phyloP scores from a whole-genome alignment of 2,329 filamentous ascomycete genomes.

The Phialophora chinensis region DNA sequence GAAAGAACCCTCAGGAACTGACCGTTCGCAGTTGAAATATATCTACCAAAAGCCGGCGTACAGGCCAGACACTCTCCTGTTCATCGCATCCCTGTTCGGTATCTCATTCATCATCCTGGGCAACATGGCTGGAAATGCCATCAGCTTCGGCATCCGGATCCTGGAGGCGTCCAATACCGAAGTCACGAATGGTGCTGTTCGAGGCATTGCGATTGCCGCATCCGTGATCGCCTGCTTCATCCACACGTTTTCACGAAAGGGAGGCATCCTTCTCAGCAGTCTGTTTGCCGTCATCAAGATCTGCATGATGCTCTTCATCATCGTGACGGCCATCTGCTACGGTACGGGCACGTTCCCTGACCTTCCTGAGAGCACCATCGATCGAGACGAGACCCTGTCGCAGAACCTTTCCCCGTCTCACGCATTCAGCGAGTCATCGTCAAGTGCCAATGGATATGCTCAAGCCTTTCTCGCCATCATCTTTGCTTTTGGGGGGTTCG shows the following conservation, averaged over 20 bases:
- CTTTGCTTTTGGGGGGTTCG: constrained; percentile 50
- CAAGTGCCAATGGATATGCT: constrained; percentile 43
- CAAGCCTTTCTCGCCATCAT: constrained; percentile 35
- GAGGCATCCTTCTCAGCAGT: constrained; percentile 60
- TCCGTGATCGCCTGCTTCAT: constrained; percentile 55
- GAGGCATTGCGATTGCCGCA: constrained; percentile 56
- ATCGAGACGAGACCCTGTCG: constrained; percentile 35
- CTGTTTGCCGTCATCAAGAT: constrained; percentile 59
- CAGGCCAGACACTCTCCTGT: constrained; percentile 22
- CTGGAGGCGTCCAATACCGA: constrained; percentile 45
- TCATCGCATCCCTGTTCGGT: constrained; percentile 38
- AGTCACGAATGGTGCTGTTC: constrained; percentile 44
- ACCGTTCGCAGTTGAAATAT: constrained; percentile 29
- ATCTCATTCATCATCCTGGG: constrained; percentile 41
- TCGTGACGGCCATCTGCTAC: constrained; percentile 46
- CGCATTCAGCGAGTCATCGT: constrained; percentile 35
- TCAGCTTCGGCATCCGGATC: constrained; percentile 54
- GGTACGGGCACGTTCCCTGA: constrained; percentile 37
- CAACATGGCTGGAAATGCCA: constrained; percentile 46
- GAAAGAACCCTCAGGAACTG: neutral
- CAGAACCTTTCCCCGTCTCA: constrained; percentile 41
- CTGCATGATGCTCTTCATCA: constrained; percentile 55
- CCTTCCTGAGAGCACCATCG: constrained; percentile 16
- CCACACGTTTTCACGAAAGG: constrained; percentile 56
- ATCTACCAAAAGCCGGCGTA: constrained; percentile 39